Evolutionary conservation across 2,329 filamentous ascomycete genomes (phyloP).

Genomic region (Atkinsonella hypoxylon): DNA sequence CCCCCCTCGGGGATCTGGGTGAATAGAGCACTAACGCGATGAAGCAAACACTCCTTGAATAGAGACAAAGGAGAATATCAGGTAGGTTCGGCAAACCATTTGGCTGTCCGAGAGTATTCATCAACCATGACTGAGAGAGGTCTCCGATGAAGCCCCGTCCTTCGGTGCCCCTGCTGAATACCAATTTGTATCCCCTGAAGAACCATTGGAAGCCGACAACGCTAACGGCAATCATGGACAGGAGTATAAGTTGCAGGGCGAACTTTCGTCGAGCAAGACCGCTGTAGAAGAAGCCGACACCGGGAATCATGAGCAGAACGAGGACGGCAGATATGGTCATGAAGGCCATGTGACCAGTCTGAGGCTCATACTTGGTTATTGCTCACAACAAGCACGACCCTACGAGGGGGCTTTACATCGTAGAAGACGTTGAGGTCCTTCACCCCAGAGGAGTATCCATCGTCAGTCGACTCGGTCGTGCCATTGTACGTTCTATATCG

Average conservation of each 20-base stretch:
- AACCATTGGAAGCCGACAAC: slow-evolving; percentile 88
- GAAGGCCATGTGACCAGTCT: slow-evolving; percentile 77
- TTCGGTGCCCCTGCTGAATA: slow-evolving; percentile 59
- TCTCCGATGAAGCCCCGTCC: slow-evolving; percentile 70
- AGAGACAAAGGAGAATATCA: slow-evolving; percentile 73
- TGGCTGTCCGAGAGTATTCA: slow-evolving; percentile 62
- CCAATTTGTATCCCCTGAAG: slow-evolving; percentile 84
- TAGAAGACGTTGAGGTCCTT: slow-evolving; percentile 79
- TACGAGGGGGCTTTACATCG: slow-evolving; percentile 39
- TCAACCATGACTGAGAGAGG: slow-evolving; percentile 70
- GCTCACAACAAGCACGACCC: background rate
- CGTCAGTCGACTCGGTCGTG: slow-evolving; percentile 34
- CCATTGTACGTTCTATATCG: slow-evolving; percentile 33
- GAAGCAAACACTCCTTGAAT: slow-evolving; percentile 81
- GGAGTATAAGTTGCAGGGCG: slow-evolving; percentile 73
- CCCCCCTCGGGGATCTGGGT: too few species aligned
- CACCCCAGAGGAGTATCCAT: slow-evolving; percentile 36
- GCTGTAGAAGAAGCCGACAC: slow-evolving; percentile 91
- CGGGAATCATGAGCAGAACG: slow-evolving; percentile 85
- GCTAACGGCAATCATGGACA: slow-evolving; percentile 69
- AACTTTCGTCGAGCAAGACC: slow-evolving; percentile 83
- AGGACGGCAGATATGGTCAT: slow-evolving; percentile 65
- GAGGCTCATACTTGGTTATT: background rate
- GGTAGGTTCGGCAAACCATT: slow-evolving; percentile 62
- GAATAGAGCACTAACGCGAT: slow-evolving; percentile 53